Evolutionary conservation across 1,139 yeast species (phyloP), one percentile per base, ranked within the genome.

Genomic region (Protomyces inundatus): DNA sequence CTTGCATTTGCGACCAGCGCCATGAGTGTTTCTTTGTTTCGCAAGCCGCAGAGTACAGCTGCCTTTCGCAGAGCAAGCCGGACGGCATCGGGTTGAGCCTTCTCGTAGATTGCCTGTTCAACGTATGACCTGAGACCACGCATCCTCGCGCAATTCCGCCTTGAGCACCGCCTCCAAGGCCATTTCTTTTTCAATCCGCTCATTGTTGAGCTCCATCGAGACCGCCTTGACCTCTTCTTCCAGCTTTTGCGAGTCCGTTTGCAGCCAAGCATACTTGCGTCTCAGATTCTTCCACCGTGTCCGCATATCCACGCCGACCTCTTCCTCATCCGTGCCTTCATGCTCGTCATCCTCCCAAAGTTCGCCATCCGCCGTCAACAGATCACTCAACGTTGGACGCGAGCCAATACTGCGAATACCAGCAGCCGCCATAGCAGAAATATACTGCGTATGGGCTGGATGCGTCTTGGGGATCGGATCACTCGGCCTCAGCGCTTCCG

Each of bases 171-270:
- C 80, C 70, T 86, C 87, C 52, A 87, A 70, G 33, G 86, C 72
- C 37, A 78, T 69, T 71, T 88, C 91, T 68, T 84, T 87, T 34
- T 79, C 78, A 4, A 79, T 68, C 86, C 88, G 84, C 53, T 80
- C 73, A 56, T 75, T 74, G 60, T 83, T 72, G 66, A 80, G 80
- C 55, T 78, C 76, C 36, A 73, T 69, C 10, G 78, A 74, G 6
- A 79, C 71, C 3, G 70, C 68, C 1, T 75, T 72, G 45, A 85
- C 76, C 65, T 82, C 80, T 3, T 69, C 70, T 12, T 78, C 77
- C 46, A 86, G 77, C 14, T 81, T 69, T 57, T 77, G 73, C 64
- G 82, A 79, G 32, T 85, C 77, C 64, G 79, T 81, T n/a, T 75
- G 67, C 2, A 84, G 79, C 73, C 89, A 84, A 1, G 71, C 66